A percentile compares a stretch with the other conserved stretches of the same genome.
These are phyloP conservation scores for Plectosphaerella sp. DNA, from an alignment of 2,329 filamentous ascomycete species.

Conservation along the genomic window DNA sequence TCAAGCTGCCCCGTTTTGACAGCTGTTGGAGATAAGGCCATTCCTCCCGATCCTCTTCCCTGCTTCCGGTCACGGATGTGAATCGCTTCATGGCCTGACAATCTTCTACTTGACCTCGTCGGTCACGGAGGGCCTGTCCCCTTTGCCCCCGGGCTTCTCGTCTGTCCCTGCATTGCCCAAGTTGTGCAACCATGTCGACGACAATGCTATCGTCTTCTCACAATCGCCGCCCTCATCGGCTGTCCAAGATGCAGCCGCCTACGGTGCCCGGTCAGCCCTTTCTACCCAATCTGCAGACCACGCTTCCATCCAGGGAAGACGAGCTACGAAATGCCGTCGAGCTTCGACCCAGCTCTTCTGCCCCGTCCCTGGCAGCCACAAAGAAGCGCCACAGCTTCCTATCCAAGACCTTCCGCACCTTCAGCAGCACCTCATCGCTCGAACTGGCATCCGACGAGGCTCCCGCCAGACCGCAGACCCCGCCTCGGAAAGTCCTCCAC, in stretches of 20 bases:
- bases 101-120: slow-evolving; percentile 10
- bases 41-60: not conserved
- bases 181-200: slow-evolving; percentile 5
- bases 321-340: not conserved
- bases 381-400: slow-evolving; percentile 11
- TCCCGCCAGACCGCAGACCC: slow-evolving; percentile 1
- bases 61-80: not conserved
- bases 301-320: not conserved
- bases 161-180: not conserved
- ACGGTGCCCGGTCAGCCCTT: not conserved
- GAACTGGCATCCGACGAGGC: slow-evolving; percentile 7
- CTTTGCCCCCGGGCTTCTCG: not conserved
- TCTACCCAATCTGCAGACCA: not conserved
- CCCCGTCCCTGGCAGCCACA: slow-evolving; percentile 5
- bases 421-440: slow-evolving; percentile 11
- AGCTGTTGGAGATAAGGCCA: not conserved
- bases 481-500: slow-evolving; percentile 19
- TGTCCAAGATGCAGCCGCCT: slow-evolving; percentile 9
- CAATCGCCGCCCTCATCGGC: slow-evolving; percentile 4
- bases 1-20: not conserved
- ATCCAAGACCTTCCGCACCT: slow-evolving; percentile 13
- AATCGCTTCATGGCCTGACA: slow-evolving; percentile 10
- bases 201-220: slow-evolving; percentile 1
- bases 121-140: slow-evolving; percentile 7
- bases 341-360: not conserved